Conservation (phyloP, 371 early-diverging fungal species). For the Encephalitozoon romaleae region DNA sequence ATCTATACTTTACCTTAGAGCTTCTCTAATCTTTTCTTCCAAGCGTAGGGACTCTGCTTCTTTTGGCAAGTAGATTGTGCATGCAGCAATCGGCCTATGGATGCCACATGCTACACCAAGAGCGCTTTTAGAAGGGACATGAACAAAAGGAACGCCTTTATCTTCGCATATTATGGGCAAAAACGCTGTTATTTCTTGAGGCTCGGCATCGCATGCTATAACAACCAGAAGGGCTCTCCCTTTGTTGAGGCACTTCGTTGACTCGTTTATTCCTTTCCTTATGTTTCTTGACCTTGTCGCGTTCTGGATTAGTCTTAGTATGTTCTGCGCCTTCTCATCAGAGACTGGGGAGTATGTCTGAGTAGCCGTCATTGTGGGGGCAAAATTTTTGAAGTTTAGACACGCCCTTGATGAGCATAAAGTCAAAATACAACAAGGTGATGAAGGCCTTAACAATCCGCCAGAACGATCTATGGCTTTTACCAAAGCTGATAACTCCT, state of each 20-base stretch:
- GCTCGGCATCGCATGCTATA: constrained; percentile 91
- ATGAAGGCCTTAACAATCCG: not conserved
- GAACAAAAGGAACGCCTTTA: constrained; percentile 94
- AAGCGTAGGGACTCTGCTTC: constrained; percentile 23
- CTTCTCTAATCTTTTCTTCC: constrained; percentile 30
- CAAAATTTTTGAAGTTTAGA: constrained; percentile 3
- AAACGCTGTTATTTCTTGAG: constrained; percentile 87
- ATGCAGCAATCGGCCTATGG: constrained; percentile 78
- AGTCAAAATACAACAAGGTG: constrained; percentile 5
- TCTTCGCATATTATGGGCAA: constrained; percentile 94
- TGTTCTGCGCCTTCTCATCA: constrained; percentile 74
- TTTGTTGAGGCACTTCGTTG: constrained; percentile 95
- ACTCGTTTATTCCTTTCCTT: constrained; percentile 98
- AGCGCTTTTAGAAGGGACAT: constrained; percentile 83
- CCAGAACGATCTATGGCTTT: not conserved
- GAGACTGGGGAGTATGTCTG: constrained; percentile 58
- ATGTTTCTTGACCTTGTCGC: constrained; percentile 93
- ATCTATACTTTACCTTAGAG: not conserved
- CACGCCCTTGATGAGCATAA: constrained; percentile 1
- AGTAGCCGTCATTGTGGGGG: not conserved
- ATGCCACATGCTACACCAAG: constrained; percentile 96
- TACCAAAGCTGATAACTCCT: not conserved
- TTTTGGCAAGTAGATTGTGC: constrained; percentile 46
- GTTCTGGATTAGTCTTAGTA: constrained; percentile 85
- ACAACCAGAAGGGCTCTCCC: constrained; percentile 94